phyloP scores from a whole-genome alignment of 495 filamentous ascomycete genomes.

The Podospora sp. region DNA sequence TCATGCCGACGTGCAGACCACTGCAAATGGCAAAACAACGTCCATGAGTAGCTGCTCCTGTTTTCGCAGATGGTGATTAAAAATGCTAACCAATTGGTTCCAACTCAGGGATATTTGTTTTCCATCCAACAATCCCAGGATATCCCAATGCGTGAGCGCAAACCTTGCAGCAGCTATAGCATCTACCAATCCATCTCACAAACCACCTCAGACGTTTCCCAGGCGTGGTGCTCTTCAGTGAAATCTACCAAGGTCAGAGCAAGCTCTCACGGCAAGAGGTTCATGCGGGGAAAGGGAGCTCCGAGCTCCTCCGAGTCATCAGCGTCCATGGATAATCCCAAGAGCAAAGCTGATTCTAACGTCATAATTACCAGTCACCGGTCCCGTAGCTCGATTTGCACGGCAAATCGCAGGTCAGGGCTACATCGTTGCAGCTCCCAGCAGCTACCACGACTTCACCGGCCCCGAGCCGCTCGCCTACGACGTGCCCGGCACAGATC shows the following conservation, averaged over 20 bases:
- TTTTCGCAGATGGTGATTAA: neutral
- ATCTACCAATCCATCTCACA: neutral
- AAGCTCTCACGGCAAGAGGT: neutral
- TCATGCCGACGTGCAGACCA: constrained; percentile 45
- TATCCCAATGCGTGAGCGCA: constrained; percentile 73
- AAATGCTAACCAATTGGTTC: neutral
- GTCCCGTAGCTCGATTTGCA: constrained; percentile 87
- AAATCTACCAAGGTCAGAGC: constrained; percentile 87
- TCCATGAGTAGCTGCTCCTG: constrained; percentile 44
- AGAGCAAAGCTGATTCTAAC: constrained; percentile 7
- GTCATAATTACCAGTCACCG: constrained; percentile 66
- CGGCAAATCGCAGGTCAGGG: constrained; percentile 92
- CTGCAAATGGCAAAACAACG: constrained; percentile 49
- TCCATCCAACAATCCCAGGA: constrained; percentile 79
- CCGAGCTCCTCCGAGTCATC: neutral
- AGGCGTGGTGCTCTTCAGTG: constrained; percentile 87
- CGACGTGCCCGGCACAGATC: constrained; percentile 84
- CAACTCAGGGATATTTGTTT: constrained; percentile 76
- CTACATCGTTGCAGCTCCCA: constrained; percentile 90
- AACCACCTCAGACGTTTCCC: constrained; percentile 66
- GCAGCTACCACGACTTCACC: constrained; percentile 91
- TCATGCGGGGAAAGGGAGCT: neutral
- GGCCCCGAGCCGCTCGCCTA: constrained; percentile 83
- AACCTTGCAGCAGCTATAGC: neutral
- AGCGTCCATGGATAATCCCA: neutral